These are phyloP conservation scores for Blakeslea trispora DNA, from an alignment of 371 early-diverging fungal species.

Conservation along the genomic window DNA sequence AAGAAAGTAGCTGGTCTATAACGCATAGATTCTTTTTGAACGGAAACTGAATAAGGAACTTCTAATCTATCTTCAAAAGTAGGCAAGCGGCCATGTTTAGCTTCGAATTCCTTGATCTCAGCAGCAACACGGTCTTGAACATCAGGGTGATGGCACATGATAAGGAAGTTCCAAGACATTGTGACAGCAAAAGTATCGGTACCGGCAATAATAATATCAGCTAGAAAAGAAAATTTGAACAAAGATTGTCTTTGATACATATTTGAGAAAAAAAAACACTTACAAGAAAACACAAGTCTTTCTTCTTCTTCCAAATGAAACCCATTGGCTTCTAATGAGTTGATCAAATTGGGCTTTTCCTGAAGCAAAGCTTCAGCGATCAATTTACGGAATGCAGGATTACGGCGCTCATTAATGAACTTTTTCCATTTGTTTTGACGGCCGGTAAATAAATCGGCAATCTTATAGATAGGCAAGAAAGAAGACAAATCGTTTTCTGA, in stretches of 20 bases:
- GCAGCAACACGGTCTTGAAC: conserved; percentile 6
- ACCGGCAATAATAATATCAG: not conserved
- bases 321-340: not conserved
- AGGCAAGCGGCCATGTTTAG: conserved; percentile 6
- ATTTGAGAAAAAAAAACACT: not conserved
- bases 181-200: not conserved
- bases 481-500: conserved; percentile 10
- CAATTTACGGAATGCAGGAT: conserved; percentile 3
- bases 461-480: conserved; percentile 6
- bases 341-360: conserved; percentile 6
- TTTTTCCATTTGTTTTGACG: conserved; percentile 3
- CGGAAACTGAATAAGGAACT: conserved; percentile 7
- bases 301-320: conserved; percentile 1
- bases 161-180: conserved; percentile 9
- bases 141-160: conserved; percentile 13
- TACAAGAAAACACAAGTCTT: conserved; percentile 4
- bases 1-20: conserved; percentile 2
- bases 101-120: conserved; percentile 9
- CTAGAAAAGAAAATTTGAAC: not conserved
- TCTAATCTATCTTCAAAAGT: conserved; percentile 12
- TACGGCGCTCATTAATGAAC: not conserved
- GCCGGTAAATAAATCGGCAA: conserved; percentile 10
- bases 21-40: conserved; percentile 10
- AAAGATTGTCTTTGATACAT: not conserved
- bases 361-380: conserved; percentile 7